A percentile compares a stretch with the other conserved stretches of the same genome.
phyloP scores from a whole-genome alignment of 495 filamentous ascomycete genomes.

The Penicillium canariense region DNA sequence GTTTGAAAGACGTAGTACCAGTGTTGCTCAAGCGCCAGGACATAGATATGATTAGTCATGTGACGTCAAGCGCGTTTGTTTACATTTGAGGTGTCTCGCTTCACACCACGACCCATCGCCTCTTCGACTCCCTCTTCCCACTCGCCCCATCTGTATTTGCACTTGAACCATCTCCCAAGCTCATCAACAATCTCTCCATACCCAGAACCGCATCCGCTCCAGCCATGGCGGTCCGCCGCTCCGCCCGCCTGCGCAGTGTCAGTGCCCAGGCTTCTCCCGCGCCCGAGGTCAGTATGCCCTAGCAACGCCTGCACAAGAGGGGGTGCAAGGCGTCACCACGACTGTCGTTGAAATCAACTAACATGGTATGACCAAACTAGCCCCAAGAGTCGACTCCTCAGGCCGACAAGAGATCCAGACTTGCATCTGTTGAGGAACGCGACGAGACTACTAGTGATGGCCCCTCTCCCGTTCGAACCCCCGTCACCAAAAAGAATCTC shows the following conservation, averaged over 20 bases:
- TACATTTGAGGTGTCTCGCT: conserved; percentile 21
- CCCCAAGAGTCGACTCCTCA: conserved; percentile 16
- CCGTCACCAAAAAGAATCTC: conserved; percentile 18
- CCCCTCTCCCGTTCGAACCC: conserved; percentile 19
- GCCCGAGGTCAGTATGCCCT: conserved; percentile 31
- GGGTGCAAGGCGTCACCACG: conserved; percentile 5
- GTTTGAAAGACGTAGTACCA: too few relatives aligned
- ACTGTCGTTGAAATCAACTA: not conserved
- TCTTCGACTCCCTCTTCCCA: conserved; percentile 9
- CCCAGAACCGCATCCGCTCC: not conserved
- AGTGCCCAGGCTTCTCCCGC: conserved; percentile 14
- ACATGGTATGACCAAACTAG: not conserved
- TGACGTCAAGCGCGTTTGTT: conserved; percentile 36
- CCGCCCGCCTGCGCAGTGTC: conserved; percentile 37
- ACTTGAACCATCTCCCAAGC: not conserved
- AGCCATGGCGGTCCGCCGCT: conserved; percentile 42
- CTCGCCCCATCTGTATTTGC: not conserved
- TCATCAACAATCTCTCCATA: not conserved
- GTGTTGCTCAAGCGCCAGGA: too few relatives aligned
- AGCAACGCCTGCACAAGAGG: conserved; percentile 19
- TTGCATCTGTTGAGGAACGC: conserved; percentile 40
- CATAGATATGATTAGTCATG: conserved; percentile 23
- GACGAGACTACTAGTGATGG: conserved; percentile 29
- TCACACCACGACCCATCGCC: conserved; percentile 6
- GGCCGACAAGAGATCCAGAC: conserved; percentile 11